Percentiles rank a stretch among this genome's conserved stretches.
Conservation (phyloP, 2,329 filamentous ascomycete genomes). For the Macroventuria anomochaeta region DNA sequence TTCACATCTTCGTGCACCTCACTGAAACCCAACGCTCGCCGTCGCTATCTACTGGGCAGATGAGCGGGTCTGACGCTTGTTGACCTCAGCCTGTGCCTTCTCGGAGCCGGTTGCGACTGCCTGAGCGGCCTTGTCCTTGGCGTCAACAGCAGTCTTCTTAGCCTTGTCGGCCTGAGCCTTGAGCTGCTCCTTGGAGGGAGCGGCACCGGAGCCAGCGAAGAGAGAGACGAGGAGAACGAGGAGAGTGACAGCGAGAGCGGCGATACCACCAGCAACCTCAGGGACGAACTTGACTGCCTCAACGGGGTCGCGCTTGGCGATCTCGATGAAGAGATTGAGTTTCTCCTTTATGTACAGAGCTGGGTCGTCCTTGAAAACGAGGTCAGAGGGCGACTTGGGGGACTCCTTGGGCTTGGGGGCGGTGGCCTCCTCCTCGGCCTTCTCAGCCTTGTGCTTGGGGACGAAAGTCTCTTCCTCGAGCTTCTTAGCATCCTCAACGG, state of each 20-base stretch:
- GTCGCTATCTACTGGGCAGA: slow-evolving; percentile 34
- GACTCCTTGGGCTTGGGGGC: slow-evolving; percentile 76
- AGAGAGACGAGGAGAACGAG: slow-evolving; percentile 74
- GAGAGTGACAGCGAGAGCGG: slow-evolving; percentile 71
- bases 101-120: slow-evolving; percentile 67
- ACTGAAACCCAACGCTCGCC: slow-evolving; percentile 9
- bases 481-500: slow-evolving; percentile 87
- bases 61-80: slow-evolving; percentile 64
- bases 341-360: slow-evolving; percentile 89
- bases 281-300: slow-evolving; percentile 88
- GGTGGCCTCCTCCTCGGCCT: slow-evolving; percentile 76
- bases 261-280: slow-evolving; percentile 84
- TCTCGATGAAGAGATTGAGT: slow-evolving; percentile 85
- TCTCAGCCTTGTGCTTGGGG: slow-evolving; percentile 84
- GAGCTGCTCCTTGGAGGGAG: slow-evolving; percentile 68
- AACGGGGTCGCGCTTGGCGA: slow-evolving; percentile 82
- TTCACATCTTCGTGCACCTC: neutral
- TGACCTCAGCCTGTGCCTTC: slow-evolving; percentile 75
- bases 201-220: slow-evolving; percentile 67
- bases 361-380: slow-evolving; percentile 91
- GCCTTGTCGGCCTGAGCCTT: slow-evolving; percentile 77
- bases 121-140: slow-evolving; percentile 74
- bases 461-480: slow-evolving; percentile 89
- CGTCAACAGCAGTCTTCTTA: slow-evolving; percentile 72
- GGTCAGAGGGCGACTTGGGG: slow-evolving; percentile 74